Conservation (phyloP, 441 rosid genomes). For the Manihot esculenta region DNA sequence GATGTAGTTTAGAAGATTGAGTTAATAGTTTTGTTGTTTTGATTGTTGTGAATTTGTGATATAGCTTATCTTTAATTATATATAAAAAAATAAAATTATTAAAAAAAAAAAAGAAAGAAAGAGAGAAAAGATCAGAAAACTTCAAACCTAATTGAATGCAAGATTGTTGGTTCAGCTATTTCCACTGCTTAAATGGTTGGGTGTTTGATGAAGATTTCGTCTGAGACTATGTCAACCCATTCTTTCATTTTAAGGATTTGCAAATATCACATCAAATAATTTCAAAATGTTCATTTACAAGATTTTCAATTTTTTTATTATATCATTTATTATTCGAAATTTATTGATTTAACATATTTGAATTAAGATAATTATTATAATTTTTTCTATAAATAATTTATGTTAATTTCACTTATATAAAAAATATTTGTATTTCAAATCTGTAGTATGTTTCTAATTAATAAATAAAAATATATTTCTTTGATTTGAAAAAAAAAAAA, state of each 20-base stretch:
- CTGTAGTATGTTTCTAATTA: too few species aligned
- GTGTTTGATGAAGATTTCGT: constrained; percentile 25
- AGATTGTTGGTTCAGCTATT: constrained; percentile 26
- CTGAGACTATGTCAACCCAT: constrained; percentile 30
- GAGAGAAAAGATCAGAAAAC: constrained; percentile 27
- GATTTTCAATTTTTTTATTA: too few species aligned
- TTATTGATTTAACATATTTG: too few species aligned
- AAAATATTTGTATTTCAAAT: too few species aligned
- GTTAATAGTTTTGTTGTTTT: neutral
- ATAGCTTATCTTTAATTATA: constrained; percentile 25
- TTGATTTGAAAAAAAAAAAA: too few species aligned
- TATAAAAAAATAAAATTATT: constrained; percentile 27
- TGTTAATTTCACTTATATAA: too few species aligned
- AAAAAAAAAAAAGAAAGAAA: too few species aligned
- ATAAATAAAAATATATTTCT: too few species aligned
- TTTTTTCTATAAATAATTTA: too few species aligned
- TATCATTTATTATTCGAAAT: too few species aligned
- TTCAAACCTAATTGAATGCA: constrained; percentile 35
- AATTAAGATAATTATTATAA: too few species aligned
- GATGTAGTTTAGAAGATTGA: constrained; percentile 28
- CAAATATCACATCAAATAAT: constrained; percentile 1
- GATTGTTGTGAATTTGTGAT: neutral
- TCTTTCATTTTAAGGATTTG: constrained; percentile 18
- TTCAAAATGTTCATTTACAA: neutral
- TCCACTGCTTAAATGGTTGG: constrained; percentile 21